A percentile compares a stretch with the other conserved stretches of the same genome.
These are phyloP conservation scores for Eremomyces bilateralis DNA, from an alignment of 495 filamentous ascomycete genomes.

Conservation along the genomic window DNA sequence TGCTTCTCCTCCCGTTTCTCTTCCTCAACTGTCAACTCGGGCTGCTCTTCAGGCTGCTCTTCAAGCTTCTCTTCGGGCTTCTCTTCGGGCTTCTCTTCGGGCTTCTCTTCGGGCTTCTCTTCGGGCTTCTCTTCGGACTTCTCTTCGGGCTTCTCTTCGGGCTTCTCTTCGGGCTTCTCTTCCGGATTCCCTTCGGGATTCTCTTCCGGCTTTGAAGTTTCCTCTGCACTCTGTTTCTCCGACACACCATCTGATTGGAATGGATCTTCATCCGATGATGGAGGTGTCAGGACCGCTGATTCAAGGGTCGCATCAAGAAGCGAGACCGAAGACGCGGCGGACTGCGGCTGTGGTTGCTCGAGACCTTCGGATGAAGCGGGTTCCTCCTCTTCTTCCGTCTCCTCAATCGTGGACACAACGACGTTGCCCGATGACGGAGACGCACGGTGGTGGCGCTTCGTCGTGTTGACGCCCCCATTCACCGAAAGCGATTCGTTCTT, in stretches of 20 bases:
- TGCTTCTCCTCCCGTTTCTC: neutral
- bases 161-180: neutral
- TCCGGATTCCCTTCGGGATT: neutral
- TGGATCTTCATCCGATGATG: neutral
- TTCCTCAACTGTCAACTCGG: neutral
- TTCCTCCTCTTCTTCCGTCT: conserved; percentile 13
- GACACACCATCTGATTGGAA: neutral
- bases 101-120: too few relatives aligned
- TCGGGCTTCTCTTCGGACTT: neutral
- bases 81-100: neutral
- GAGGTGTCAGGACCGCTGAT: neutral
- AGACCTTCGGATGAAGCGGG: neutral
- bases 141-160: neutral
- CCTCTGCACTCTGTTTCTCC: neutral
- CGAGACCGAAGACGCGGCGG: too few relatives aligned
- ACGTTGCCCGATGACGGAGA: conserved; percentile 9
- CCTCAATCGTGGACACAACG: conserved; percentile 10
- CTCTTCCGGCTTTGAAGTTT: neutral
- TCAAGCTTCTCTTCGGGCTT: neutral
- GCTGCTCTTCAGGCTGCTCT: neutral
- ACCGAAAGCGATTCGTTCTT: conserved; percentile 3
- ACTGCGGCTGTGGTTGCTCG: neutral
- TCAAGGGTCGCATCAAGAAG: too few relatives aligned
- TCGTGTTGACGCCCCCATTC: conserved; percentile 10
- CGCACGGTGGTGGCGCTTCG: conserved; percentile 10